A percentile compares a stretch with the other conserved stretches of the same genome.
phyloP scores from a whole-genome alignment of 202 grass and related monocot species.

The Zoysia matrella region DNA sequence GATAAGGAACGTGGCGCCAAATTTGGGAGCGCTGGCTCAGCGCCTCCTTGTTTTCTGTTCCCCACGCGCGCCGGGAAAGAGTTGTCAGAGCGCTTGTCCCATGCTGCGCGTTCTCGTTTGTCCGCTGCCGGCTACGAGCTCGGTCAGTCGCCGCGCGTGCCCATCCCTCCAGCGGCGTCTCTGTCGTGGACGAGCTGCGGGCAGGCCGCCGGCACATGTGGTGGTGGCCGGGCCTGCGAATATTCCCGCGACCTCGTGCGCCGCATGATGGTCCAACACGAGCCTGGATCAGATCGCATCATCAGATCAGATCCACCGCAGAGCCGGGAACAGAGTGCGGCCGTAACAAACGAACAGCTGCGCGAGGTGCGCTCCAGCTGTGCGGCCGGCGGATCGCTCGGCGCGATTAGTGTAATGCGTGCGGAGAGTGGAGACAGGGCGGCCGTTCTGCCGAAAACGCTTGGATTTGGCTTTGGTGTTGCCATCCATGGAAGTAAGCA shows the following conservation, averaged over 20 bases:
- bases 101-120: conserved; percentile 8
- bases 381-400: background rate
- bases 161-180: background rate
- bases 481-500: too few species aligned
- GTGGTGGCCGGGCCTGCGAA: background rate
- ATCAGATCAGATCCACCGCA: background rate
- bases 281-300: background rate
- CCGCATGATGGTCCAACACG: background rate
- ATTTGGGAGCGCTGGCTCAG: too few species aligned
- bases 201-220: background rate
- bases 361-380: background rate
- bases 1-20: too few species aligned
- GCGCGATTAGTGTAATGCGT: background rate
- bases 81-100: background rate
- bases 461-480: too few species aligned
- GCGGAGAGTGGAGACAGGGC: too few species aligned
- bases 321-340: background rate
- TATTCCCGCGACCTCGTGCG: conserved; percentile 24
- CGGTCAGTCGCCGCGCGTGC: background rate
- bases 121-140: background rate
- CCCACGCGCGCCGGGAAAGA: background rate
- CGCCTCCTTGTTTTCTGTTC: too few species aligned
- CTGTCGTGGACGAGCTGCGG: background rate
- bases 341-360: background rate
- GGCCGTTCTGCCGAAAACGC: background rate